Percentiles rank a stretch among this genome's conserved stretches.
phyloP scores from a whole-genome alignment of 1,284 basidiomycete species.

The Vanrija sp. region DNA sequence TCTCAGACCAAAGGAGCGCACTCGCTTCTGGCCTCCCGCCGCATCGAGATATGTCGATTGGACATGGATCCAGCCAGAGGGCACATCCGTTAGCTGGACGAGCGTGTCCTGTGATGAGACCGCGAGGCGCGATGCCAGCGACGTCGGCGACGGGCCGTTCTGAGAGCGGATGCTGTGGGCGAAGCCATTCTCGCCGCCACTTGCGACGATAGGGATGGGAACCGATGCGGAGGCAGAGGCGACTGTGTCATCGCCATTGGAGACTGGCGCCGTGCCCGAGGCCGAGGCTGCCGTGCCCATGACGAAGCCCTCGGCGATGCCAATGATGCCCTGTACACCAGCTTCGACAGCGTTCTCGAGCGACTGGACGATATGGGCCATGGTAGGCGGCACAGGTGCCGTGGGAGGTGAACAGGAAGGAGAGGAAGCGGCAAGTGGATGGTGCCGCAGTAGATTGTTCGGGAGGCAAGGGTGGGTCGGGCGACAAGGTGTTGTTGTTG shows the following conservation, averaged over 20 bases:
- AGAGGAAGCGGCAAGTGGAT: background rate
- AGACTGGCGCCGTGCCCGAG: no score
- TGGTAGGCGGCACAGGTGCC: slow-evolving; percentile 5
- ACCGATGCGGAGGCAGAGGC: background rate
- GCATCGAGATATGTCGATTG: slow-evolving; percentile 41
- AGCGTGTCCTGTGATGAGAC: slow-evolving; percentile 16
- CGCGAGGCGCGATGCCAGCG: slow-evolving; percentile 12
- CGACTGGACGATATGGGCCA: slow-evolving; percentile 35
- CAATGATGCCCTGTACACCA: slow-evolving; percentile 39
- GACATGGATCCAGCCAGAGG: slow-evolving; percentile 46
- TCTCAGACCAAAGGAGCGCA: slow-evolving; percentile 37
- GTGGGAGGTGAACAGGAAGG: background rate
- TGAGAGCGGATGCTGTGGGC: background rate
- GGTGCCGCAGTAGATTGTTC: background rate
- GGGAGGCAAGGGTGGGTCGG: background rate
- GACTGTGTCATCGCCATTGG: no score
- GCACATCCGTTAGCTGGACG: slow-evolving; percentile 37
- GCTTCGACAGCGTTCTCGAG: slow-evolving; percentile 37
- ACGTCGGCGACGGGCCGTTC: background rate
- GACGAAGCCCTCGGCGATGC: slow-evolving; percentile 42
- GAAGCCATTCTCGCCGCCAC: no score
- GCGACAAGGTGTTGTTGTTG: background rate
- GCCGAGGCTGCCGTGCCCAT: background rate
- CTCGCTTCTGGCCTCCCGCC: slow-evolving; percentile 27
- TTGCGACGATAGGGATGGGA: slow-evolving; percentile 6